Base-by-base conservation (phyloP, 208 protist species). In the Acanthamoeba healyi region DNA sequence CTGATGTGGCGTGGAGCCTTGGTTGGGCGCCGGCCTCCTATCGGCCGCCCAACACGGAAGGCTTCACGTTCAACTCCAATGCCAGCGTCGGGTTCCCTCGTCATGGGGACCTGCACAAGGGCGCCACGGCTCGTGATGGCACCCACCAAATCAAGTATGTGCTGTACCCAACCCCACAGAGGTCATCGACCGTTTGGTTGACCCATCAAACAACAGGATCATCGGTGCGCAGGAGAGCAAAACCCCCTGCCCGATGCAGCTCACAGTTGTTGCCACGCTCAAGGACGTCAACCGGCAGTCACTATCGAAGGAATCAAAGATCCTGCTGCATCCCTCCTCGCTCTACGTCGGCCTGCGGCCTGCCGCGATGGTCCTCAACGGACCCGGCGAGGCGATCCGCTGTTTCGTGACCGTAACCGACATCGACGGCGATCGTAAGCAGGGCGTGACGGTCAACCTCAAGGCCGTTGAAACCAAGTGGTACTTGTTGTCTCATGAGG, bases 291-390 rank as follows among this genome's bases (percentile, higher is more conserved):
- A 88, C 24, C 26, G 79, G 4, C 79, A 88, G 38, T 88, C 79
- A 1, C 79, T 88, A 17, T 65, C 79, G 19, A 2, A 0, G 7
- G 9, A 9, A 0, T 32, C 38, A 6, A 56, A 63, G 14, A 22
- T 88, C 49, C 26, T 88, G n/a, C 12, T 88, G 17, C 79, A 88
- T 36, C 79, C 79, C 5, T 54, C 79, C 7, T 88, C 79, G 29
- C 79, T 88, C 49, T 88, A 88, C 49, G 51, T 88, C 6, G 79
- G 79, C 22, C 51, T 88, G 40, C 22, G 79, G 24, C 79, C 79
- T 38, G 49, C 42, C 7, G 51, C 46, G 36, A 81, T 46, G 34
- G 17, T 29, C 38, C 40, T 81, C 38, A 81, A 81, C 14, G 70
- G 70, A 49, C 70, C 70, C 17, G 70, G 70, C 22, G 70, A 81